phyloP scores from a whole-genome alignment of 768 basidiomycete genomes.

The Naganishia randhawae region DNA sequence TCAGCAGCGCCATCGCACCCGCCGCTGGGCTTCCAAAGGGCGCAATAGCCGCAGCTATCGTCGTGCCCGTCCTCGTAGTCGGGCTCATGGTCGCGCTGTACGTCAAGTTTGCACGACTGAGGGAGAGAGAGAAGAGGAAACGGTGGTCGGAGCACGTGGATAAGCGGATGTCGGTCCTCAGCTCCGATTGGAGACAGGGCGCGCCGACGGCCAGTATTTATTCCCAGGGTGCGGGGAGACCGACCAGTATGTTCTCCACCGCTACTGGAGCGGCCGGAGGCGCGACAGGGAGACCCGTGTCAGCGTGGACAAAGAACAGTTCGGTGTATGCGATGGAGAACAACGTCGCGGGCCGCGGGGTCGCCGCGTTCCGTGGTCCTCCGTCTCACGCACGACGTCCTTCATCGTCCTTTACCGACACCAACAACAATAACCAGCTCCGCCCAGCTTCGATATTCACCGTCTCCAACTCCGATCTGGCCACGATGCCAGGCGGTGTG shows the following conservation, averaged over 20 bases:
- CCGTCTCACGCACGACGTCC: background rate
- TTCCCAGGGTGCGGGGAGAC: constrained; percentile 30
- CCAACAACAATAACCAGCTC: constrained; percentile 25
- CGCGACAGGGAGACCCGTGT: background rate
- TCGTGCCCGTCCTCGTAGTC: constrained; percentile 46
- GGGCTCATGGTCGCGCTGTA: constrained; percentile 38
- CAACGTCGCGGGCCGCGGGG: constrained; percentile 48
- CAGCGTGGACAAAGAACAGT: constrained; percentile 5
- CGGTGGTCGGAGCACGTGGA: constrained; percentile 47
- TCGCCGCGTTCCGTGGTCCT: constrained; percentile 27
- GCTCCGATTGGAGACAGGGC: constrained; percentile 48
- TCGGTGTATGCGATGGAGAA: constrained; percentile 40
- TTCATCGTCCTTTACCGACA: too few species aligned
- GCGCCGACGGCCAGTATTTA: constrained; percentile 25
- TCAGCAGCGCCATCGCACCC: constrained; percentile 39
- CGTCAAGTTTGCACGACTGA: constrained; percentile 44
- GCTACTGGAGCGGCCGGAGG: background rate
- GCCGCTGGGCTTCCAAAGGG: constrained; percentile 42
- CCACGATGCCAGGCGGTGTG: constrained; percentile 31
- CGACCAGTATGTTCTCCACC: constrained; percentile 19
- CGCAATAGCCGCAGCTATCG: constrained; percentile 47
- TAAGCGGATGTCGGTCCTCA: constrained; percentile 44
- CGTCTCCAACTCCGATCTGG: constrained; percentile 36
- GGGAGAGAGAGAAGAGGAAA: constrained; percentile 47
- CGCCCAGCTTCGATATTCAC: constrained; percentile 25